phyloP scores from a whole-genome alignment of 1,139 yeast genomes.

The Sugiyamaella sp. region DNA sequence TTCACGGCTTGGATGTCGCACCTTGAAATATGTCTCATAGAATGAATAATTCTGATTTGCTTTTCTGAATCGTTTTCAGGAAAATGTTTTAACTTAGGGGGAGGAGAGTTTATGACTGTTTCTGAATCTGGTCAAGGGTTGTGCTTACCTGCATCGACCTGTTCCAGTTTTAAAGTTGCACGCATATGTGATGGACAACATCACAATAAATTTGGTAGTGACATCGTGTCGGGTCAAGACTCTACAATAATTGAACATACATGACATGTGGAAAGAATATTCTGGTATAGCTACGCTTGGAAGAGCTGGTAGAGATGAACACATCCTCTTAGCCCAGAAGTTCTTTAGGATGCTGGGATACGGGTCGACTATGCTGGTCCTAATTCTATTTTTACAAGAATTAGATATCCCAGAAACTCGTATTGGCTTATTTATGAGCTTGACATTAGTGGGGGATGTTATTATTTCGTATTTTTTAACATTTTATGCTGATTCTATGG shows the following conservation, averaged over 20 bases:
- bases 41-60: too few species aligned
- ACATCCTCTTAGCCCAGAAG: conserved; percentile 69
- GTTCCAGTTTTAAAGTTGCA: background rate
- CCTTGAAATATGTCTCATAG: too few species aligned
- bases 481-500: conserved; percentile 77
- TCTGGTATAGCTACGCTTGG: conserved; percentile 27
- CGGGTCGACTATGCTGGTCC: conserved; percentile 80
- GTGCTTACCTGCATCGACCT: background rate
- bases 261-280: conserved; percentile 18
- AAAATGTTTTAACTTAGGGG: background rate
- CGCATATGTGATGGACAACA: background rate
- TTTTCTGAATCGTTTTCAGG: too few species aligned
- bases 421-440: conserved; percentile 82
- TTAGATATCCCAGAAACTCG: conserved; percentile 57
- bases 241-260: background rate
- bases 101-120: background rate
- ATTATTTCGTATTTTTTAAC: conserved; percentile 69
- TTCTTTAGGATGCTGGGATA: conserved; percentile 75
- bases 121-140: background rate
- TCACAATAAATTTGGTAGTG: too few species aligned
- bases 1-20: too few species aligned
- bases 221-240: too few species aligned
- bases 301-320: conserved; percentile 51
- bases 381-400: conserved; percentile 66
- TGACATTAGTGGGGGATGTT: conserved; percentile 81